Percentiles rank a stretch among this genome's conserved stretches.
Evolutionary conservation across 768 basidiomycete species (phyloP).

Genomic region (Daedalea quercina): DNA sequence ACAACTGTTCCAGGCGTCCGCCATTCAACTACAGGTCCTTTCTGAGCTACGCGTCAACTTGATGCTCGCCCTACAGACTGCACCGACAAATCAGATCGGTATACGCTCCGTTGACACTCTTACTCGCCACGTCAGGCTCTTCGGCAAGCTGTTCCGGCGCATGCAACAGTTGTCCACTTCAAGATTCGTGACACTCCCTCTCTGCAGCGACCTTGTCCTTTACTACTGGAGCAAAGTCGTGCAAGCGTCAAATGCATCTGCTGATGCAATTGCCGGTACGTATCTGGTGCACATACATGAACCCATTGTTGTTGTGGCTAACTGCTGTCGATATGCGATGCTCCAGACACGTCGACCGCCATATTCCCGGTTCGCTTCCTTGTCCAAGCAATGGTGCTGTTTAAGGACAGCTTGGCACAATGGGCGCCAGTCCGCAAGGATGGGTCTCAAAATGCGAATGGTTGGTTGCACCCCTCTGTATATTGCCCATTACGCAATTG

Average conservation of each 20-base stretch:
- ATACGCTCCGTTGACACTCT: conserved; percentile 46
- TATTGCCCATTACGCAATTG: background rate
- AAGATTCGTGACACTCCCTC: conserved; percentile 58
- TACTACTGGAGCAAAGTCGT: conserved; percentile 82
- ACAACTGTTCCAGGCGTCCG: conserved; percentile 55
- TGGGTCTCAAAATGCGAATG: conserved; percentile 51
- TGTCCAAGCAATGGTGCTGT: conserved; percentile 80
- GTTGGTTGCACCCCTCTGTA: conserved; percentile 10
- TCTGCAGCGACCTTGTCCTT: conserved; percentile 59
- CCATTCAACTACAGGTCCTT: conserved; percentile 47
- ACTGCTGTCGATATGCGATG: background rate
- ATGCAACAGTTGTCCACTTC: conserved; percentile 54
- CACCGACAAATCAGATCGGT: conserved; percentile 29
- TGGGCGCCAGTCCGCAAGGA: conserved; percentile 66
- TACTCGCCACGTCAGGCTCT: conserved; percentile 60
- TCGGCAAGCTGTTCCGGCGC: conserved; percentile 78
- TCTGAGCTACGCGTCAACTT: conserved; percentile 53
- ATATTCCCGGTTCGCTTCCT: conserved; percentile 74
- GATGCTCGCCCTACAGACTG: conserved; percentile 34
- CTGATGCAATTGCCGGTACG: conserved; percentile 54
- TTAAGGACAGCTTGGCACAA: conserved; percentile 74
- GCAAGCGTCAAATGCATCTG: conserved; percentile 52
- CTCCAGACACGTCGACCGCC: conserved; percentile 52
- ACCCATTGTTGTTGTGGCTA: background rate
- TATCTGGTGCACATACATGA: background rate